Conservation (phyloP, 2,329 filamentous ascomycete genomes). For the Alternaria sp. region DNA sequence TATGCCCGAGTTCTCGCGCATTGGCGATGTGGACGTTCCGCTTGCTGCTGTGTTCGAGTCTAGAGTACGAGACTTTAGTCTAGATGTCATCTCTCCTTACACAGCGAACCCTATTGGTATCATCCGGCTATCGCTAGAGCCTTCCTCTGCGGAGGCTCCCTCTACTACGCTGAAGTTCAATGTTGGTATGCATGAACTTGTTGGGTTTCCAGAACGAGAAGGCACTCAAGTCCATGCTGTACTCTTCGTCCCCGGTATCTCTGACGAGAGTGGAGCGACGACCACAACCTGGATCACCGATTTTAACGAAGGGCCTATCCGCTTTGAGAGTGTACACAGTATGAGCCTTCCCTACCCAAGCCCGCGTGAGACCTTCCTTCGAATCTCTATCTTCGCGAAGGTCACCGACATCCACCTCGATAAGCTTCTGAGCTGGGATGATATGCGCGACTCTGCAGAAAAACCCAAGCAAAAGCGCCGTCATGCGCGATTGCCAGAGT, state of each 20-base stretch:
- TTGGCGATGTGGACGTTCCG: conserved; percentile 93
- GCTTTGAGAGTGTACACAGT: conserved; percentile 97
- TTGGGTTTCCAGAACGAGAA: conserved; percentile 94
- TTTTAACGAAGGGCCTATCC: conserved; percentile 91
- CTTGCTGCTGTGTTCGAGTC: conserved; percentile 93
- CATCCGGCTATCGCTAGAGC: conserved; percentile 88
- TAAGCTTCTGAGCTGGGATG: conserved; percentile 97
- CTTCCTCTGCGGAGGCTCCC: conserved; percentile 90
- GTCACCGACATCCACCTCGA: conserved; percentile 95
- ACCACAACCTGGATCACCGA: conserved; percentile 94
- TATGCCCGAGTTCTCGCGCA: conserved; percentile 89
- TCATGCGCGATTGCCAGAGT: conserved; percentile 80
- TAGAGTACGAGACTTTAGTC: conserved; percentile 89
- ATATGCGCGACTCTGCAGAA: conserved; percentile 82
- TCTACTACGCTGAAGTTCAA: conserved; percentile 97
- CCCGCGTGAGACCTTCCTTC: conserved; percentile 76
- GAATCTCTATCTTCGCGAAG: conserved; percentile 90
- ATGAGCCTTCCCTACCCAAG: conserved; percentile 91
- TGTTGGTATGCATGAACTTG: conserved; percentile 95
- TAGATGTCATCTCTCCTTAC: conserved; percentile 92
- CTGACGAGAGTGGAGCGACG: conserved; percentile 84
- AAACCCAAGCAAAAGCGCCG: conserved; percentile 66
- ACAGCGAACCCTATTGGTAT: conserved; percentile 92
- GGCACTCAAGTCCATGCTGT: conserved; percentile 96
- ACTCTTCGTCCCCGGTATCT: conserved; percentile 91